A percentile compares a stretch with the other conserved stretches of the same genome.
These are phyloP conservation scores for Salix dunnii DNA, from an alignment of 345 rosid genomes.

Conservation along the genomic window DNA sequence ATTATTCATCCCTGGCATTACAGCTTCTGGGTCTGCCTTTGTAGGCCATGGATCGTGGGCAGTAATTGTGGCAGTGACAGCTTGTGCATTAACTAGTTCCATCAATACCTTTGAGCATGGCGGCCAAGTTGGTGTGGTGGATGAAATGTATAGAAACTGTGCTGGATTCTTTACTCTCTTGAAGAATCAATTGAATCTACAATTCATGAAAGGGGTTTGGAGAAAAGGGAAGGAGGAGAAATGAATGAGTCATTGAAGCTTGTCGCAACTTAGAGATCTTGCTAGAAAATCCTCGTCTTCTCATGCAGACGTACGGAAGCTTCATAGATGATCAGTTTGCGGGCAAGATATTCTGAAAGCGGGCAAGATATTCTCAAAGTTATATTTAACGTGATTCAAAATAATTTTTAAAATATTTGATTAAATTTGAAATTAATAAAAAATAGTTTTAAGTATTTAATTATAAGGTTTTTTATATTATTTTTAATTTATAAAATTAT, in stretches of 20 bases:
- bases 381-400: too few relatives aligned
- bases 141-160: conserved; percentile 51
- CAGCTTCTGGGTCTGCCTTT: conserved; percentile 32
- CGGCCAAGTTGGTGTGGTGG: conserved; percentile 50
- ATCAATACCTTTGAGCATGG: conserved; percentile 44
- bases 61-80: conserved; percentile 18
- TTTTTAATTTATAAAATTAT: too few relatives aligned
- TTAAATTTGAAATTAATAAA: too few relatives aligned
- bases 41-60: conserved; percentile 17
- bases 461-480: too few relatives aligned
- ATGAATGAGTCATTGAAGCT: conserved; percentile 36
- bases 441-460: too few relatives aligned
- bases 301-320: conserved; percentile 9
- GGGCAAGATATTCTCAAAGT: too few relatives aligned
- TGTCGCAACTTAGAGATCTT: conserved; percentile 40
- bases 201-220: conserved; percentile 19
- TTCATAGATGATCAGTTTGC: conserved; percentile 32
- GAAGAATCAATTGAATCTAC: conserved; percentile 31
- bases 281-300: conserved; percentile 26
- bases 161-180: conserved; percentile 34
- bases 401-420: too few relatives aligned
- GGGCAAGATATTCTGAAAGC: conserved; percentile 38
- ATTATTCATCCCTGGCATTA: conserved; percentile 30
- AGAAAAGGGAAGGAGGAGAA: conserved; percentile 37
- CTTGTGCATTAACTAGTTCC: conserved; percentile 30